Conservation (phyloP, 768 basidiomycete genomes). For the Tulasnella calospora region DNA sequence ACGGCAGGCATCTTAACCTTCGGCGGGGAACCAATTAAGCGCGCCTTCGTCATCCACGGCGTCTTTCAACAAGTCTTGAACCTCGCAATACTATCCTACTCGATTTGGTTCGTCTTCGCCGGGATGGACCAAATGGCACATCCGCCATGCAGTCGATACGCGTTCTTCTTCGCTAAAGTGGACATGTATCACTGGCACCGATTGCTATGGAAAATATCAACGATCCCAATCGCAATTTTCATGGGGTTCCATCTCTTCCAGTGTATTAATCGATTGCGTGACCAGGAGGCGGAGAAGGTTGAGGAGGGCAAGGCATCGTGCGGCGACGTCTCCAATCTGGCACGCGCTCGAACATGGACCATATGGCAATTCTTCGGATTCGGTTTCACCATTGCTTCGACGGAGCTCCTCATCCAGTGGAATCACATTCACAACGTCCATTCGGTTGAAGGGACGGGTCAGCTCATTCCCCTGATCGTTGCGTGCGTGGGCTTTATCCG, state of each 20-base stretch:
- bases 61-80: neutral
- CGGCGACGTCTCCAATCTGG: neutral
- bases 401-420: neutral
- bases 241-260: no score
- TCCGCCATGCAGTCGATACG: neutral
- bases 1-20: neutral
- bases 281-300: no score
- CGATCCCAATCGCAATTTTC: no score
- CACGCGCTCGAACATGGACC: no score
- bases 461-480: neutral
- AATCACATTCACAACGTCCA: neutral
- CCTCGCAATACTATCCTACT: neutral
- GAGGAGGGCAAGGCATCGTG: no score
- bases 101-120: neutral
- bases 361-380: no score
- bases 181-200: neutral
- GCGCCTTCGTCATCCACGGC: neutral
- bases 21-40: no score
- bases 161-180: neutral
- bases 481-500: neutral
- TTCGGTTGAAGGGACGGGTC: constrained; percentile 10
- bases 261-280: no score
- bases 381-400: neutral
- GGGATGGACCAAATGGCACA: neutral
- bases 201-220: no score